These are phyloP conservation scores for Sporisorium scitamineum DNA, from an alignment of 1,284 basidiomycete genomes.

Conservation along the genomic window DNA sequence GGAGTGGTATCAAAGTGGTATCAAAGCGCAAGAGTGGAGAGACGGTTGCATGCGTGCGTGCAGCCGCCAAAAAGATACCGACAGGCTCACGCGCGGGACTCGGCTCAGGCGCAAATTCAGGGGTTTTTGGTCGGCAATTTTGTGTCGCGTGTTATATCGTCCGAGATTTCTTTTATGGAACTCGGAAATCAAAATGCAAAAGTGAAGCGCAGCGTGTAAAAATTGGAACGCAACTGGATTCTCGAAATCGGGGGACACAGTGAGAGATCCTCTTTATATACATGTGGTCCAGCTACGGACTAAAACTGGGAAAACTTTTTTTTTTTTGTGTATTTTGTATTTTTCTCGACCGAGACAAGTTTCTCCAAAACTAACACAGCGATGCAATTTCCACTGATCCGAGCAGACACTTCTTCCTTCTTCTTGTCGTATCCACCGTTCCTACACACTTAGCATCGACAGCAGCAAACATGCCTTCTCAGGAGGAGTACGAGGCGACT, in stretches of 20 bases:
- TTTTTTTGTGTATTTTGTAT: too few species aligned
- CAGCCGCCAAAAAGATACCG: conserved; percentile 12
- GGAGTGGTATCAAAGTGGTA: background rate
- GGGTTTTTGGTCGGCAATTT: background rate
- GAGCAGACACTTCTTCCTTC: background rate
- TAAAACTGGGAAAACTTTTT: too few species aligned
- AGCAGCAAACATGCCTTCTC: conserved; percentile 45
- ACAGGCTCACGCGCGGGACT: background rate
- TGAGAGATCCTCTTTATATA: too few species aligned
- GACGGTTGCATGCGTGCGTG: conserved; percentile 29
- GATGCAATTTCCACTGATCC: too few species aligned
- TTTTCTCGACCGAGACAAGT: too few species aligned
- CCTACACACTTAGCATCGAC: background rate
- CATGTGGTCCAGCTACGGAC: too few species aligned
- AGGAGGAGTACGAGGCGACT: conserved; percentile 71
- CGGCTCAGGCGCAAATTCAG: conserved; percentile 3
- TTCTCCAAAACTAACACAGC: too few species aligned
- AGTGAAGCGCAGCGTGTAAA: background rate
- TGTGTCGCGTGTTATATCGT: conserved; percentile 23
- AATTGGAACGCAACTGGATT: too few species aligned
- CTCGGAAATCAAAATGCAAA: conserved; percentile 30
- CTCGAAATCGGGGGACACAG: too few species aligned
- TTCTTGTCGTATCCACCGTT: background rate
- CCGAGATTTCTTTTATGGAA: conserved; percentile 15
- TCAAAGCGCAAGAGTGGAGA: conserved; percentile 1